Evolutionary conservation across 345 rosid genomes (phyloP).

Genomic region (Eutrema japonicum): DNA sequence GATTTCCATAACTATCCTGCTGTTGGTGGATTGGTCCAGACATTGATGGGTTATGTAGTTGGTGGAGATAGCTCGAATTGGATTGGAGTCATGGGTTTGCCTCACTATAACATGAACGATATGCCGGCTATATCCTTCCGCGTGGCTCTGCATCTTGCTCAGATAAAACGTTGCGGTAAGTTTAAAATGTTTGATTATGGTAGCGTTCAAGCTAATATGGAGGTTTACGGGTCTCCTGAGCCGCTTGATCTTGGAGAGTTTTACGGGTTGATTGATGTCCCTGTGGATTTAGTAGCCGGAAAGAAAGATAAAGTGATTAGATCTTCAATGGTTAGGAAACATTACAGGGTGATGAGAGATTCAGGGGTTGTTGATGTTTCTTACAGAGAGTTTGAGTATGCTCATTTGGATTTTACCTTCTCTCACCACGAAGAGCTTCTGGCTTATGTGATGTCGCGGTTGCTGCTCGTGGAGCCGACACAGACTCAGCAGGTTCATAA

Average conservation of each 20-base stretch:
- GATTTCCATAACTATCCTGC: constrained; percentile 96
- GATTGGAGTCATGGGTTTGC: constrained; percentile 86
- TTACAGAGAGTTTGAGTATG: constrained; percentile 79
- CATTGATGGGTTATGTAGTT: constrained; percentile 68
- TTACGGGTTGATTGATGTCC: constrained; percentile 67
- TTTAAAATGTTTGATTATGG: constrained; percentile 90
- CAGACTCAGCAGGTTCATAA: constrained; percentile 33
- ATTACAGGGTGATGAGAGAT: constrained; percentile 74
- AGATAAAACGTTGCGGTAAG: constrained; percentile 67
- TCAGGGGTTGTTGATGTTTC: constrained; percentile 64
- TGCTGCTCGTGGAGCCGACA: constrained; percentile 62
- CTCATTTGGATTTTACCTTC: constrained; percentile 90
- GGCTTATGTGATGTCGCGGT: constrained; percentile 78
- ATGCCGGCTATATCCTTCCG: constrained; percentile 86
- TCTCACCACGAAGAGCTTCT: constrained; percentile 87
- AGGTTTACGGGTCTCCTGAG: constrained; percentile 69
- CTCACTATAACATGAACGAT: constrained; percentile 97
- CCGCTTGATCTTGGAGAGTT: constrained; percentile 84
- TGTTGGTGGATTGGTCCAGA: constrained; percentile 92
- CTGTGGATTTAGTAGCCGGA: constrained; percentile 87
- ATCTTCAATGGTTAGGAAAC: constrained; percentile 78
- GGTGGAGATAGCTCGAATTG: constrained; percentile 98
- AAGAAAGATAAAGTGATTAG: constrained; percentile 75
- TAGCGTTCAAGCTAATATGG: constrained; percentile 61
- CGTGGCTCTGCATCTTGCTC: constrained; percentile 85